Evolutionary conservation across 2,329 filamentous ascomycete species (phyloP), one percentile per base, ranked within the genome.

Genomic region (Aspergillus ustus): DNA sequence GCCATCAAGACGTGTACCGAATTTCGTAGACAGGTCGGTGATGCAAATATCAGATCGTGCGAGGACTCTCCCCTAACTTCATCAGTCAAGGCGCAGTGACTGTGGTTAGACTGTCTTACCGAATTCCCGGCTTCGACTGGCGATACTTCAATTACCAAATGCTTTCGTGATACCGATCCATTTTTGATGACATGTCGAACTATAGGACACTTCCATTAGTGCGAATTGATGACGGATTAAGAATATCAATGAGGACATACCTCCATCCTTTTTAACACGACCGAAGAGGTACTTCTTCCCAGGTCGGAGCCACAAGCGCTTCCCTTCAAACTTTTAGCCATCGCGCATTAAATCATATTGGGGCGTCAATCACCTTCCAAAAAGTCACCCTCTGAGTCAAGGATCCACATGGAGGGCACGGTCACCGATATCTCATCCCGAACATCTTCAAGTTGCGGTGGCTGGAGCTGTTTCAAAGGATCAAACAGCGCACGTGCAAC

Each of bases 221-320:
- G 22, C 28, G 25, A 17, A n/a, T 61, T 13, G 25, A 40, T 7
- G 17, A 7, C 19, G 40, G 17, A 25, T 20, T 15, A 15, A 20
- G 17, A 60, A 4, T 3, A 57, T 9, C 44, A 22, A 25, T 4
- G 28, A 62, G 17, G 57, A 52, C 49, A 69, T 82, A 87, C 87
- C 82, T 70, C 90, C 87, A 60, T 85, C 84, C 63, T 76, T 71
- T 65, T 84, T 85, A 43, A 91, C 93, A 66, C 94, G 88, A 59
- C 94, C 94, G 73, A 97, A 91, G 20, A 97, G 84, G 75, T 95
- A 94, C 69, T 86, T 87, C 74, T 92, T 92, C 54, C 93, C 93
- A 2, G 93, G 93, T 61, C 90, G 88, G 63, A 97, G 83, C 93
- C 93, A 97, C 67, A 93, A 82, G 70, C 87, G 87, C 76, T 87